These are phyloP conservation scores for Phlebiopsis flavidoalba DNA, from an alignment of 768 basidiomycete species.

Conservation along the genomic window DNA sequence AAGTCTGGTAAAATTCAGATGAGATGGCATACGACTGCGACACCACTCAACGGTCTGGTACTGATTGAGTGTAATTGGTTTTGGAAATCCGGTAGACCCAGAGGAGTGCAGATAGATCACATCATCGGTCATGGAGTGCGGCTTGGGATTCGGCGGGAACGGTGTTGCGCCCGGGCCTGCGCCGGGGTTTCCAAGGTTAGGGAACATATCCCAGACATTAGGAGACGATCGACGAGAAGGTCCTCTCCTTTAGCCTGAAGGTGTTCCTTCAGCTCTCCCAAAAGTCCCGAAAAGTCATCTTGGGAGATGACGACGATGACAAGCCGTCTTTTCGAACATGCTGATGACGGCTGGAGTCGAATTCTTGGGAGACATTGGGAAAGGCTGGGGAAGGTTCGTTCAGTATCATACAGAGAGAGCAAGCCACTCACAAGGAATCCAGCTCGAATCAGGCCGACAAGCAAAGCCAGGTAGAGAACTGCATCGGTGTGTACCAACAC, in stretches of 20 bases:
- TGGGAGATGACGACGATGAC: constrained; percentile 22
- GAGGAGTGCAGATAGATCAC: constrained; percentile 7
- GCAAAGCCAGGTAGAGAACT: constrained; percentile 15
- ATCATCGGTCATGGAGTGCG: background rate
- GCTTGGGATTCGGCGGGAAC: background rate
- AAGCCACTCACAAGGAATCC: constrained; percentile 8
- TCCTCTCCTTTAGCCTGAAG: background rate
- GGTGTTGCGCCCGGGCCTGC: constrained; percentile 14
- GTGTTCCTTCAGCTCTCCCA: constrained; percentile 3
- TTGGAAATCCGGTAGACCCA: constrained; percentile 27
- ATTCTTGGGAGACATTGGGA: constrained; percentile 31
- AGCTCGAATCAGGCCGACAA: constrained; percentile 17
- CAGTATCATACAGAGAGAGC: constrained; percentile 12
- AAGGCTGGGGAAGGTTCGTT: constrained; percentile 11
- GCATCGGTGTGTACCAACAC: constrained; percentile 19
- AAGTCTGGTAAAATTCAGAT: background rate
- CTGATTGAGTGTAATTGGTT: constrained; percentile 19
- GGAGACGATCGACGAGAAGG: background rate
- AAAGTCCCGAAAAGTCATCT: constrained; percentile 14
- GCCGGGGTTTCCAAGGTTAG: background rate
- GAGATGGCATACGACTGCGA: constrained; percentile 5
- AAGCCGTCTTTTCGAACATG: constrained; percentile 23
- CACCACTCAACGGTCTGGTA: constrained; percentile 14
- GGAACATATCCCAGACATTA: background rate
- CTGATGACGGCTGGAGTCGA: constrained; percentile 31